Evolutionary conservation across 1,284 basidiomycete genomes (phyloP), one percentile per base, ranked within the genome.

Genomic region (Puccinia polysora): DNA sequence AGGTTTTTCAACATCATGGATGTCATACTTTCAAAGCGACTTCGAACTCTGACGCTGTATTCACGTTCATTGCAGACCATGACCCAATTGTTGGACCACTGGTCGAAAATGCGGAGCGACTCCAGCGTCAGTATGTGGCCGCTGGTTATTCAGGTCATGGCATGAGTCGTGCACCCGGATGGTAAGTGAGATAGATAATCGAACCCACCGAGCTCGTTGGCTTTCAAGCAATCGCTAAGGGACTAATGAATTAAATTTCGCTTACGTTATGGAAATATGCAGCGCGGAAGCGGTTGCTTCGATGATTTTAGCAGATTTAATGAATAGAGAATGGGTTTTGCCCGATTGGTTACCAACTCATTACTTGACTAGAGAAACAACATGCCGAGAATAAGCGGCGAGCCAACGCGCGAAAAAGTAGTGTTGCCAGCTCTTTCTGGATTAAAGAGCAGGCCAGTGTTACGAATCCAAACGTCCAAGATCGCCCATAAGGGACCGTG

Each of bases 121-220:
- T 75, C 5, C 34, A 67, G 18, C 86, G 87, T 0, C 88, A 91
- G 75, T 91, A 85, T 75, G 84, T 91, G 20, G 82, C 86, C 1
- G 89, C 87, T 0, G 89, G 89, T 7, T 90, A 86, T 77, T 83
- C 84, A 0, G 89, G 89, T 0, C 89, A 90, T 76, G 89, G 89
- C 4, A 91, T 91, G 88, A 86, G 88, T 3, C 84, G 88, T 1
- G 86, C 88, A 0, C 89, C 84, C 77, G 84, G 83, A 50, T 89
- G 88, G 87, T 88, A 76, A 60, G 84, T 43, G 18, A 43, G 18
- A 43, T 43, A 43, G 18, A 43, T 43, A 43, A 43, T 8, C 18
- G 18, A 43, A 53, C 25, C 4, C 6, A 15, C 4, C 34, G 23
- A 53, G n/a, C 43, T 3, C 79, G 1, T 55, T 12, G 62, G 68